Base-by-base conservation (phyloP, 345 rosid species). In the Syzygium aromaticum region DNA sequence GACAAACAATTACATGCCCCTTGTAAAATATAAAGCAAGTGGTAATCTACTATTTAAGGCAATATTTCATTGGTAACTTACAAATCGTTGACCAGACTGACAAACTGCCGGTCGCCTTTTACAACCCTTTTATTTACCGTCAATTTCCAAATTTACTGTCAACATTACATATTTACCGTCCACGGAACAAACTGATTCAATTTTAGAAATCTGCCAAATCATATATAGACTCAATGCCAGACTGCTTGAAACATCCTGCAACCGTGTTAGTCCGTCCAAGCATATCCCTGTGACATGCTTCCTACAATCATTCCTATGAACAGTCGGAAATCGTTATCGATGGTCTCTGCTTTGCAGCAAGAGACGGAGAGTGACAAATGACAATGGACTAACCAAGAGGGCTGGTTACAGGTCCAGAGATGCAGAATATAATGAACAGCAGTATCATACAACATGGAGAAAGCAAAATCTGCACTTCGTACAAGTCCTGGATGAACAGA, bases 31-130 rank as follows among this genome's bases (percentile, higher is more conserved):
- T 30, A 30, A 30, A 15, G 40, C 1, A 16, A 54, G 9, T 8
- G 23, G 11, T 30, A 16, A 64, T 16, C 7, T 15, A 30, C 9
- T 64, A 64, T 28, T 28, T 5, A 63, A 12, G 67, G 67, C 0
- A 61, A 63, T 28, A 28, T 64, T 28, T 64, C 0, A 64, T 64
- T 6, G 10, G 22, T 15, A 15, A 15, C 22, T 15, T 28, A 7
- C 9, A 28, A 64, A 64, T 16, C 0, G 19, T 16, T 0, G 5
- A 33, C 0, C 0, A 17, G 1, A 64, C 0, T 30, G 10, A 64
- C 11, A 30, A 64, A 1, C 30, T 0, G 4, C 21, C 3, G 13
- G 2, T 28, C 21, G 15, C 40, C 13, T 63, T 63, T 28, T 63
- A 27, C 3, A 30, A 28, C 5, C 63, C 28, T 57, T 57, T 25